Evolutionary conservation across 2,329 filamentous ascomycete species (phyloP), one percentile per base, ranked within the genome.

Genomic region (Phyllachora maydis): DNA sequence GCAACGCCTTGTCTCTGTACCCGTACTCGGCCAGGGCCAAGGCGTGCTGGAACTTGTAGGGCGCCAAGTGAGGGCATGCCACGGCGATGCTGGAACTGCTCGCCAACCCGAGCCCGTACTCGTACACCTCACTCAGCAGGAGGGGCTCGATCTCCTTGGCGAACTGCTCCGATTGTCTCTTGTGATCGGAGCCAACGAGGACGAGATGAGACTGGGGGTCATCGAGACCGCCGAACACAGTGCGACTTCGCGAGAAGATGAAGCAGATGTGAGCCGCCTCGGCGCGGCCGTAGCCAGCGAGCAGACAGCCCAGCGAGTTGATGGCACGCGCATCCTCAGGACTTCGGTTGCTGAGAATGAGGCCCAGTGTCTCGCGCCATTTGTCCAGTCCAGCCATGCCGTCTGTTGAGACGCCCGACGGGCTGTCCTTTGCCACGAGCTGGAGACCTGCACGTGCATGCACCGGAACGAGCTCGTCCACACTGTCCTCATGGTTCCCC

Each of bases 201-300:
- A 88, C 76, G 34, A 95, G 74, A 37, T 73, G 69, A 3, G 74
- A 63, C 21, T 68, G 66, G 1, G 71, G 59, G 37, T 98, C 85
- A 42, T 95, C 83, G 6, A 76, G 54, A 4, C 85, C 88, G 22
- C 76, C 74, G 40, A 93, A 77, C 6, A 81, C 54, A 1, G 72
- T 63, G 11, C 65, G 52, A 13, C 56, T 59, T 21, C 75, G 65
- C 8, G 81, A 79, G 42, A 98, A 91, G 11, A 99, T 57, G 51
- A 75, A 92, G 54, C 90, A 98, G 22, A 88, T 73, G 34, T 95
- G 88, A 13, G 85, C 82, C 11, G 90, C 90, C 44, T 95, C 85
- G 8, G 75, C 68, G 30, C 90, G 65, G 18, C 79, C 78, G 43
- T 98, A 99, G 21, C 75, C 69, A 8, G 73, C 66, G 10, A 99